Conservation (phyloP, 192 early-diverging fungal species). For the Backusella westeae region DNA sequence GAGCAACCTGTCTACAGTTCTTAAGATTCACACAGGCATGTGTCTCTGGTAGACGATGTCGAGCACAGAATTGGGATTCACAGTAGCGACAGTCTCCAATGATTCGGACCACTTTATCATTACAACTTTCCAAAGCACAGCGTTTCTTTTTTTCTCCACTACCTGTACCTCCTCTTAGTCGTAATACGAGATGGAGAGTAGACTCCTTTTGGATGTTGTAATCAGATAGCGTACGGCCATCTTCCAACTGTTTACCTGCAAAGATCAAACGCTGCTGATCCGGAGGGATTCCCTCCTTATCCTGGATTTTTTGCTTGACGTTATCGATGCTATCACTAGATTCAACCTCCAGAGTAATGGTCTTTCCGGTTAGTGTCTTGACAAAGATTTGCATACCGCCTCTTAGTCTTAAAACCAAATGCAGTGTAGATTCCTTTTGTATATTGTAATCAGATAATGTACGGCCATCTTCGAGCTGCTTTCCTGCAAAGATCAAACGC, state of each 20-base stretch:
- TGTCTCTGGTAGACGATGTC: constrained; percentile 71
- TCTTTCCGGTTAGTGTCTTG: constrained; percentile 64
- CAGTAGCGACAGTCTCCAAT: constrained; percentile 71
- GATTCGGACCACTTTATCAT: constrained; percentile 61
- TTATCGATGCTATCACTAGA: constrained; percentile 51
- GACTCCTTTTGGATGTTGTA: constrained; percentile 99
- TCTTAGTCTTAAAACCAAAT: constrained; percentile 94
- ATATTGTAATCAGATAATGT: constrained; percentile 99
- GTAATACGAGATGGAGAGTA: constrained; percentile 92
- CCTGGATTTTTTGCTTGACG: constrained; percentile 62
- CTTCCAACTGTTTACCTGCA: constrained; percentile 99
- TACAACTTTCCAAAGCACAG: constrained; percentile 45
- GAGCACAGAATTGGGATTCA: constrained; percentile 56
- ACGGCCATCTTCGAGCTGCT: constrained; percentile 99
- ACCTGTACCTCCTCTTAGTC: constrained; percentile 76
- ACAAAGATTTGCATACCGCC: constrained; percentile 78
- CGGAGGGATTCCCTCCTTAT: constrained; percentile 83
- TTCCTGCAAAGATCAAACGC: constrained; percentile 99
- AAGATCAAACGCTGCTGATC: constrained; percentile 99
- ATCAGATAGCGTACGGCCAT: constrained; percentile 94
- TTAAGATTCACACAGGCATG: constrained; percentile 68
- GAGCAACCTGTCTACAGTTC: constrained; percentile 56
- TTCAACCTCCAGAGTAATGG: constrained; percentile 64
- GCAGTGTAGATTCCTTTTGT: constrained; percentile 99
- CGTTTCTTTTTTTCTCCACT: constrained; percentile 12